A percentile compares a stretch with the other conserved stretches of the same genome.
These are phyloP conservation scores for Sutorius australiensis DNA, from an alignment of 768 basidiomycete genomes.

Conservation along the genomic window DNA sequence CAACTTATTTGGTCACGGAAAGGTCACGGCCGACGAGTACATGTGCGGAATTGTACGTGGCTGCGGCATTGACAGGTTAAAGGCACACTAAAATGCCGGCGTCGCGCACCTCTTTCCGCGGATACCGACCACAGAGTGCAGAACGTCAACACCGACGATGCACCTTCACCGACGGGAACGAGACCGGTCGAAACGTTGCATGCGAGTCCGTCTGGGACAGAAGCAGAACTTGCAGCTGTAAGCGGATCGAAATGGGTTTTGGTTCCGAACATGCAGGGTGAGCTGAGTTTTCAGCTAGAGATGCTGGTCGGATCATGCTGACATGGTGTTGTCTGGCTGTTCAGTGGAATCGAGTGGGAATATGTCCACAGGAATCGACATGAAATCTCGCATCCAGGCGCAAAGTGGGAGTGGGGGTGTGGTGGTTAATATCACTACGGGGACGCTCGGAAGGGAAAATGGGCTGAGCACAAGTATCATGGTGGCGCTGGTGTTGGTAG, in stretches of 20 bases:
- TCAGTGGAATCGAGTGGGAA: conserved; percentile 2
- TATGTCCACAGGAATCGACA: not conserved
- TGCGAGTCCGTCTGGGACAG: not conserved
- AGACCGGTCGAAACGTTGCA: not conserved
- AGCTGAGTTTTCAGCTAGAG: not conserved
- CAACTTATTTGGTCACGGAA: conserved; percentile 5
- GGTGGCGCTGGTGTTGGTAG: conserved; percentile 67
- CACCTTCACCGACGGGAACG: not conserved
- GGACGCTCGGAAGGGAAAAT: not conserved
- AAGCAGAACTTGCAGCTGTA: not conserved
- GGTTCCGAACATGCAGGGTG: conserved; percentile 13
- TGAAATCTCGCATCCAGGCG: not conserved
- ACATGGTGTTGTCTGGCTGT: not conserved
- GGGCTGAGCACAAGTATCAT: conserved; percentile 61
- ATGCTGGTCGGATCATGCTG: conserved; percentile 2
- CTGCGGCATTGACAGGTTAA: not conserved
- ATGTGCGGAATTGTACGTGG: conserved; percentile 12
- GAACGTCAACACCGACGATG: not conserved
- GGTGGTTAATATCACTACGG: conserved; percentile 10
- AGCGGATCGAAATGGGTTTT: conserved; percentile 9
- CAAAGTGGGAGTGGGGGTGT: not conserved
- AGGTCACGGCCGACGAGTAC: conserved; percentile 1
- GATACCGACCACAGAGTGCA: conserved; percentile 5
- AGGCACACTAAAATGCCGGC: conserved; percentile 1
- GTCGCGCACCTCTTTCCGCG: not conserved